phyloP scores from a whole-genome alignment of 352 stramenopile genomes.

The Pythium brassicae region DNA sequence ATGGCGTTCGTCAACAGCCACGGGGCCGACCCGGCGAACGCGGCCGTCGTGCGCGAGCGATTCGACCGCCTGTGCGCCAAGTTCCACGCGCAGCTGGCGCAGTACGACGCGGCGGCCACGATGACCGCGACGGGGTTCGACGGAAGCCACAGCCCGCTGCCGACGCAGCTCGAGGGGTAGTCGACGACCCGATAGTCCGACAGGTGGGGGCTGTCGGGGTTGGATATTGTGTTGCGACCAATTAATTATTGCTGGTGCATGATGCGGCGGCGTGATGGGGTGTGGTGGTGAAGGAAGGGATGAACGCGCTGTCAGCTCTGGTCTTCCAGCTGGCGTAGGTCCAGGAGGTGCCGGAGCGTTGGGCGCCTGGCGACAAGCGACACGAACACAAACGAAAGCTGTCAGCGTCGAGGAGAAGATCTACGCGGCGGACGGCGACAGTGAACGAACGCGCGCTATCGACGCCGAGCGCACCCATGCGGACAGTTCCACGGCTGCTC shows the following conservation, averaged over 20 bases:
- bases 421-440: not conserved
- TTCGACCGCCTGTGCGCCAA: conserved; percentile 46
- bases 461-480: conserved; percentile 77
- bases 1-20: conserved; percentile 54
- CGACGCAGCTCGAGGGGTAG: not conserved
- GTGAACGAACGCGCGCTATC: not conserved
- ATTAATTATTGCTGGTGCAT: not conserved
- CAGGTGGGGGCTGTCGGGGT: too few species aligned
- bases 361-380: conserved; percentile 34
- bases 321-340: conserved; percentile 40
- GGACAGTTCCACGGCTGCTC: conserved; percentile 97
- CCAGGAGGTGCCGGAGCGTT: conserved; percentile 73
- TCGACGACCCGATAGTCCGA: too few species aligned
- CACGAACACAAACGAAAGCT: not conserved
- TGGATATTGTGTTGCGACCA: too few species aligned
- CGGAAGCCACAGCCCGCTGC: too few species aligned
- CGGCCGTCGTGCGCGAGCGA: conserved; percentile 24
- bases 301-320: conserved; percentile 9
- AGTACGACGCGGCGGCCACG: not conserved
- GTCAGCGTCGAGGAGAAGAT: too few species aligned
- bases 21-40: conserved; percentile 15
- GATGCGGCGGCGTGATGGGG: too few species aligned
- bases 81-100: conserved; percentile 37
- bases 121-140: not conserved
- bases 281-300: not conserved